Evolutionary conservation across 1,139 yeast species (phyloP).

Genomic region (Arxiozyma bovina): DNA sequence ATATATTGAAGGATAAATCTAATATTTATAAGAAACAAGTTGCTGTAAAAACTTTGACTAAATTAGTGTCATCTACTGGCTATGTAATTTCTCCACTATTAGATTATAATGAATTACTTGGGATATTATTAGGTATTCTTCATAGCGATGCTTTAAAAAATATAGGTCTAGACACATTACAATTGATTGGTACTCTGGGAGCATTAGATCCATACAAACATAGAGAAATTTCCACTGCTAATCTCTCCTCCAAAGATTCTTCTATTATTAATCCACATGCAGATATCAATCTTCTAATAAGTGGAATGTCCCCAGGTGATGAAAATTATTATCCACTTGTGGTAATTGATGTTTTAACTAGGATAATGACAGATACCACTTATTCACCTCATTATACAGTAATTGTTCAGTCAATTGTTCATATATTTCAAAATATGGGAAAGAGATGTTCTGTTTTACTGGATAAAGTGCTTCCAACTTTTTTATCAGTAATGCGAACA

Average conservation of each 20-base stretch:
- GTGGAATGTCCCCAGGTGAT: slow-evolving; percentile 86
- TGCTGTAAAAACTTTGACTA: slow-evolving; percentile 80
- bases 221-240: slow-evolving; percentile 74
- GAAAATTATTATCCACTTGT: slow-evolving; percentile 96
- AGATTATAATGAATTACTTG: slow-evolving; percentile 83
- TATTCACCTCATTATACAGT: slow-evolving; percentile 80
- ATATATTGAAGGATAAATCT: slow-evolving; percentile 85
- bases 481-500: slow-evolving; percentile 72
- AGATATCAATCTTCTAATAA: slow-evolving; percentile 83
- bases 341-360: slow-evolving; percentile 76
- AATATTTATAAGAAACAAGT: slow-evolving; percentile 81
- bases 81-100: slow-evolving; percentile 89
- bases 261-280: slow-evolving; percentile 83
- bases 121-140: slow-evolving; percentile 70
- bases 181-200: slow-evolving; percentile 84
- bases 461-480: slow-evolving; percentile 81
- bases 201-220: slow-evolving; percentile 95
- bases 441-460: slow-evolving; percentile 79
- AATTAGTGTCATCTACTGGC: slow-evolving; percentile 82
- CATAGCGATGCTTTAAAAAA: slow-evolving; percentile 69
- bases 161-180: slow-evolving; percentile 78
- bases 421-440: slow-evolving; percentile 82
- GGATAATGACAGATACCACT: slow-evolving; percentile 75
- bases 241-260: slow-evolving; percentile 45
- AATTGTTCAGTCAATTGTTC: slow-evolving; percentile 85